phyloP scores from a whole-genome alignment of 305 asterid species.

The Solanum hybrid region DNA sequence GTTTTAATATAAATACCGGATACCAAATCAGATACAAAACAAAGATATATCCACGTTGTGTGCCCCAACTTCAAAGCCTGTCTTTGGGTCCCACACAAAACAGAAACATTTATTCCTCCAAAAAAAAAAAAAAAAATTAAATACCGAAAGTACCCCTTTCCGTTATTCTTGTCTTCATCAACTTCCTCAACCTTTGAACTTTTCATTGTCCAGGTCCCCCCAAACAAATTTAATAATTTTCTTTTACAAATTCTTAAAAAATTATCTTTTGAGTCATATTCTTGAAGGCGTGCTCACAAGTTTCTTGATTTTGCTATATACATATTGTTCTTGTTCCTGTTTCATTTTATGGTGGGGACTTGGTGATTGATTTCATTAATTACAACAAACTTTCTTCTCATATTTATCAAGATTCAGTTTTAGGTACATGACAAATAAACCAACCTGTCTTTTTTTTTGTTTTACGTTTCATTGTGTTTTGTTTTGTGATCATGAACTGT shows the following conservation, averaged over 20 bases:
- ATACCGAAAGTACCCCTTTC: conserved; percentile 39
- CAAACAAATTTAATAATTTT: conserved; percentile 1
- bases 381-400: neutral
- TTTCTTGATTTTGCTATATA: conserved; percentile 15
- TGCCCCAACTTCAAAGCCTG: neutral
- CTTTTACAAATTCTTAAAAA: neutral
- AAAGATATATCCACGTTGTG: neutral
- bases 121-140: neutral
- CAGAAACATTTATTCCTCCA: conserved; percentile 12
- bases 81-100: neutral
- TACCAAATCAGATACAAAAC: neutral
- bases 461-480: neutral
- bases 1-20: neutral
- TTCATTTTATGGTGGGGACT: conserved; percentile 1
- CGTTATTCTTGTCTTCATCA: conserved; percentile 40
- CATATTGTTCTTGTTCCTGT: neutral
- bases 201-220: conserved; percentile 18
- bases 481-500: neutral
- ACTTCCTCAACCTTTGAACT: conserved; percentile 13
- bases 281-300: conserved; percentile 26
- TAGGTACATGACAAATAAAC: conserved; percentile 5
- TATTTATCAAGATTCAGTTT: conserved; percentile 11
- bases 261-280: conserved; percentile 7
- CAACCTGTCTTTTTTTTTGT: conserved; percentile 4
- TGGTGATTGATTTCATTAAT: neutral